These are phyloP conservation scores for Alternaria brassicicola DNA, from an alignment of 2,329 filamentous ascomycete species.

Conservation along the genomic window DNA sequence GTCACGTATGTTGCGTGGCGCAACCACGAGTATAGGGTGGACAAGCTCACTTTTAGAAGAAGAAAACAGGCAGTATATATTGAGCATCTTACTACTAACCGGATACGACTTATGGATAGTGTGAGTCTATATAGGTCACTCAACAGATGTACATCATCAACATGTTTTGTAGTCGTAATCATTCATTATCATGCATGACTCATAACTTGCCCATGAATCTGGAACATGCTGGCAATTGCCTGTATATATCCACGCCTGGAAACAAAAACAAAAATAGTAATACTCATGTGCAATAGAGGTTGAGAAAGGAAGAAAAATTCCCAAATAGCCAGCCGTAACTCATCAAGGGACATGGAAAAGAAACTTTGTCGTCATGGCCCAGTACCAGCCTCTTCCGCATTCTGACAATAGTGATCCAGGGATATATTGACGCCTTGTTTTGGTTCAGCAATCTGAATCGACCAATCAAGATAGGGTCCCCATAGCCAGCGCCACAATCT, in stretches of 20 bases:
- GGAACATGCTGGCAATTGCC: constrained; percentile 4
- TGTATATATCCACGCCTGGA: constrained; percentile 9
- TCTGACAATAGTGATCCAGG: not conserved
- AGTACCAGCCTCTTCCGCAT: not conserved
- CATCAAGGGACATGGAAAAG: not conserved
- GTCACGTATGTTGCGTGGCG: not conserved
- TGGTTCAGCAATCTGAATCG: not conserved
- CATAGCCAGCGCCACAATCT: constrained; percentile 46
- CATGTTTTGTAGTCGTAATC: not conserved
- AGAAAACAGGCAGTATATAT: not conserved
- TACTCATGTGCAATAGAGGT: not conserved
- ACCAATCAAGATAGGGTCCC: constrained; percentile 8
- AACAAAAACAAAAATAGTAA: not conserved
- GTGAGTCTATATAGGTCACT: no score
- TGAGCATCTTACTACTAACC: not conserved
- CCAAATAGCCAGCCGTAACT: not conserved
- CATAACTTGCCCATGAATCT: not conserved
- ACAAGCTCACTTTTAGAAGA: not conserved
- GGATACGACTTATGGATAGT: not conserved
- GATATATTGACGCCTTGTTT: not conserved
- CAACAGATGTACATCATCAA: not conserved
- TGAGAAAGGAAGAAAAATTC: not conserved
- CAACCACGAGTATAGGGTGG: not conserved
- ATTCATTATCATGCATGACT: constrained; percentile 9
- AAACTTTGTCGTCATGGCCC: not conserved